phyloP scores from a whole-genome alignment of 495 filamentous ascomycete species.

The Daldinia concentrica region DNA sequence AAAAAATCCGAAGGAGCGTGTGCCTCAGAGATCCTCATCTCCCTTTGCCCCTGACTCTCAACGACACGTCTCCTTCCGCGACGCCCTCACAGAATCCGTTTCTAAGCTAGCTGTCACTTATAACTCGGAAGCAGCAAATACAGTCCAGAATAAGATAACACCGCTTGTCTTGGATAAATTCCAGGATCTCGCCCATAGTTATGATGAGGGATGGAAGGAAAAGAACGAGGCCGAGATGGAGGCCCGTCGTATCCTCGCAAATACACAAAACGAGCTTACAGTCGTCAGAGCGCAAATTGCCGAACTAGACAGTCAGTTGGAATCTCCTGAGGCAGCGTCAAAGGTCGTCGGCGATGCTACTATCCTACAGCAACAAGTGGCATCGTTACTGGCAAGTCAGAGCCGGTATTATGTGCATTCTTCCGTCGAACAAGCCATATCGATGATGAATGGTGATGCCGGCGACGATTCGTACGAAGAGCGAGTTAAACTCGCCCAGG shows the following conservation, averaged over 20 bases:
- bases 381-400: conserved; percentile 53
- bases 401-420: conserved; percentile 53
- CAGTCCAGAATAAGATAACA: conserved; percentile 65
- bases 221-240: conserved; percentile 67
- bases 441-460: conserved; percentile 47
- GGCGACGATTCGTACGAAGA: conserved; percentile 49
- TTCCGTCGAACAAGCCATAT: conserved; percentile 48
- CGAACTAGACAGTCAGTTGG: conserved; percentile 56
- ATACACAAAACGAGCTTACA: conserved; percentile 64
- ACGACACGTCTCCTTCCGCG: conserved; percentile 53
- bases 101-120: conserved; percentile 51
- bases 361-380: conserved; percentile 47
- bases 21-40: conserved; percentile 66
- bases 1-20: conserved; percentile 55
- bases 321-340: conserved; percentile 55
- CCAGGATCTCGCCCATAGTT: conserved; percentile 63
- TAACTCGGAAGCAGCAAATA: conserved; percentile 66
- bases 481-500: conserved; percentile 51
- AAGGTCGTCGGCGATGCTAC: conserved; percentile 52
- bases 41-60: conserved; percentile 67
- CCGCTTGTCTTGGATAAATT: conserved; percentile 66
- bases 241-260: conserved; percentile 63
- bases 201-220: conserved; percentile 68
- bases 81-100: conserved; percentile 49
- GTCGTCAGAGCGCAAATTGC: conserved; percentile 58